Percentiles rank a stretch among this genome's conserved stretches.
Conservation (phyloP, 495 filamentous ascomycete species). For the Talaromyces borbonicus region DNA sequence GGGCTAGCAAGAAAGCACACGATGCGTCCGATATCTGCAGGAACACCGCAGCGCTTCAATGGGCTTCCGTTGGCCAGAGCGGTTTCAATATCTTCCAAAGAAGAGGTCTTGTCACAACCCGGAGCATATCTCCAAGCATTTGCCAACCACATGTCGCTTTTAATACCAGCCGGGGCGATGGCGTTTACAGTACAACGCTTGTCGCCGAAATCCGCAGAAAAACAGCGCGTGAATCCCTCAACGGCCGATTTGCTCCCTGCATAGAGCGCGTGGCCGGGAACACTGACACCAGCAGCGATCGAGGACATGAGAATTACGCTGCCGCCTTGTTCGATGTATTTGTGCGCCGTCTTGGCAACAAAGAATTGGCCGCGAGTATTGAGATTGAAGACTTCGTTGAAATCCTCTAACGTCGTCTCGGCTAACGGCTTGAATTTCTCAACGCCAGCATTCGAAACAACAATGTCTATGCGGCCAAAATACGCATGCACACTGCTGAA, state of each 20-base stretch:
- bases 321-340: constrained; percentile 55
- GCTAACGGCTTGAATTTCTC: constrained; percentile 39
- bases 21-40: constrained; percentile 49
- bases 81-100: constrained; percentile 31
- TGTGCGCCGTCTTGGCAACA: constrained; percentile 67
- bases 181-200: constrained; percentile 69
- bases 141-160: constrained; percentile 67
- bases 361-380: constrained; percentile 78
- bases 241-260: constrained; percentile 68
- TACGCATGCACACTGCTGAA: constrained; percentile 53
- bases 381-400: constrained; percentile 65
- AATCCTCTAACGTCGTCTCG: constrained; percentile 65
- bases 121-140: constrained; percentile 58
- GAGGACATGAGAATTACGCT: constrained; percentile 51
- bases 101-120: constrained; percentile 29
- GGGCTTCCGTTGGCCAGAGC: constrained; percentile 34
- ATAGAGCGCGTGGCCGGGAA: constrained; percentile 67
- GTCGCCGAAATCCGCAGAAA: constrained; percentile 63
- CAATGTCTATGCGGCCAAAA: constrained; percentile 67
- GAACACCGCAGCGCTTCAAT: constrained; percentile 43
- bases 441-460: constrained; percentile 50
- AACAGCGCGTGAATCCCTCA: constrained; percentile 66
- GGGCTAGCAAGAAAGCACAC: constrained; percentile 45
- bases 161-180: constrained; percentile 67
- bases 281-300: constrained; percentile 46